These are phyloP conservation scores for Auricularia heimuer DNA, from an alignment of 768 basidiomycete species.

Conservation along the genomic window DNA sequence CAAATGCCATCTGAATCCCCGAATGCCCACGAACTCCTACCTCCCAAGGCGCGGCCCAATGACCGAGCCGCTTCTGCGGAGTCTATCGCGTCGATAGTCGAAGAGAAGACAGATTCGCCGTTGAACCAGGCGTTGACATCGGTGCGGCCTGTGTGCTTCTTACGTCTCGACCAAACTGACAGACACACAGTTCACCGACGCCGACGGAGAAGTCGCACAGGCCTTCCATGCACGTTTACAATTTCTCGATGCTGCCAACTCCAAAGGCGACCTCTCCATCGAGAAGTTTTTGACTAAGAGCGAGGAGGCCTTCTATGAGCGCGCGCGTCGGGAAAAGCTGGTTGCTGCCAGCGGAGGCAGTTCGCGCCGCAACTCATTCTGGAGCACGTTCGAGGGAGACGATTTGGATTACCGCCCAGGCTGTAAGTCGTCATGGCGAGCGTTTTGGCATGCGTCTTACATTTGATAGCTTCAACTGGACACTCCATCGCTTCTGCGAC, in stretches of 20 bases:
- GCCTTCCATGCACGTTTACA: slow-evolving; percentile 84
- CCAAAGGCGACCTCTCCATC: slow-evolving; percentile 84
- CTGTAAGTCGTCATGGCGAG: neutral
- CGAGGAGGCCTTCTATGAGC: slow-evolving; percentile 88
- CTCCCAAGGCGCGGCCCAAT: slow-evolving; percentile 59
- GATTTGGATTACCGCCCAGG: neutral
- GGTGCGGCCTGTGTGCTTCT: slow-evolving; percentile 31
- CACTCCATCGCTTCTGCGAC: neutral
- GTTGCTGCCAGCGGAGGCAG: slow-evolving; percentile 70
- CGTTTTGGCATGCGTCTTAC: neutral
- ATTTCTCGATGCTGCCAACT: slow-evolving; percentile 70
- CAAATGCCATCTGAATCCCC: slow-evolving; percentile 74
- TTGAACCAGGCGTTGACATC: slow-evolving; percentile 89
- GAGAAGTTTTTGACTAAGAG: slow-evolving; percentile 85
- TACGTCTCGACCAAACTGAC: slow-evolving; percentile 1
- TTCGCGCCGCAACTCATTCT: slow-evolving; percentile 70
- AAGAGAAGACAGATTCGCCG: slow-evolving; percentile 84
- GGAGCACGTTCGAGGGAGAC: slow-evolving; percentile 52
- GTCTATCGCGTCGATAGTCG: slow-evolving; percentile 83
- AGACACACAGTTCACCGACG: slow-evolving; percentile 69
- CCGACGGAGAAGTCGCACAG: slow-evolving; percentile 84
- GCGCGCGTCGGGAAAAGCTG: slow-evolving; percentile 80
- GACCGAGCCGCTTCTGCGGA: slow-evolving; percentile 80
- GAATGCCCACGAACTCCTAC: slow-evolving; percentile 65
- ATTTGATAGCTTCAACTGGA: neutral